These are phyloP conservation scores for Dipteronia sinensis DNA, from an alignment of 345 rosid species.

Conservation along the genomic window DNA sequence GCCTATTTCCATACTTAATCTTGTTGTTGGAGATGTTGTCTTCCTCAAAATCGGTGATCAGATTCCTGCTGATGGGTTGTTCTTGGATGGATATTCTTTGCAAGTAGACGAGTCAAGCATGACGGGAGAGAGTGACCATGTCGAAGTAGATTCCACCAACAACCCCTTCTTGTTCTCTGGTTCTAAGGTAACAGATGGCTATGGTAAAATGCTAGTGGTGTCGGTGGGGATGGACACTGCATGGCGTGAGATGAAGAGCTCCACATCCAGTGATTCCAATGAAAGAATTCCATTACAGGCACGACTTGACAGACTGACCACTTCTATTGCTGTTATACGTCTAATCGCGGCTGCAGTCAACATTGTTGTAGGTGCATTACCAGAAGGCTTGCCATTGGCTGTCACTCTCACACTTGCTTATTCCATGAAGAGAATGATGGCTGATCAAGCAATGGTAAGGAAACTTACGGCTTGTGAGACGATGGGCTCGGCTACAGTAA, in stretches of 20 bases:
- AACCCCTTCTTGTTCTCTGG: constrained; percentile 60
- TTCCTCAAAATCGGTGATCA: constrained; percentile 58
- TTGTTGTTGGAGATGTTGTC: constrained; percentile 67
- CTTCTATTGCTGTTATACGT: constrained; percentile 51
- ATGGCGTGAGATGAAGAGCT: constrained; percentile 69
- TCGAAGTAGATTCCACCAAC: constrained; percentile 33
- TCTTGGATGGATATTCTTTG: constrained; percentile 45
- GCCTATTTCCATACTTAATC: constrained; percentile 49
- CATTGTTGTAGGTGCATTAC: constrained; percentile 75
- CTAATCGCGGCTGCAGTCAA: constrained; percentile 67
- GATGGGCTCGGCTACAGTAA: constrained; percentile 70
- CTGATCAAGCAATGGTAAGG: constrained; percentile 74
- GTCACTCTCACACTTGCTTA: constrained; percentile 80
- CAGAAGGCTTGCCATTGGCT: constrained; percentile 73
- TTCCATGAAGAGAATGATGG: constrained; percentile 77
- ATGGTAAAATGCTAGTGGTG: constrained; percentile 57
- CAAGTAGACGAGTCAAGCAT: constrained; percentile 59
- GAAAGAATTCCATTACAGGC: constrained; percentile 69
- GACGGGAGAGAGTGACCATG: constrained; percentile 57
- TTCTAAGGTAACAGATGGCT: constrained; percentile 48
- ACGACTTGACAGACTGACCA: constrained; percentile 59
- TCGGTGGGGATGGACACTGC: constrained; percentile 67
- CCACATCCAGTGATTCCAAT: constrained; percentile 43
- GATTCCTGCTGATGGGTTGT: constrained; percentile 63
- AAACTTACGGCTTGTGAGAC: constrained; percentile 74